These are phyloP conservation scores for Chrysoporthe puriensis DNA, from an alignment of 2,329 filamentous ascomycete species.

Conservation along the genomic window DNA sequence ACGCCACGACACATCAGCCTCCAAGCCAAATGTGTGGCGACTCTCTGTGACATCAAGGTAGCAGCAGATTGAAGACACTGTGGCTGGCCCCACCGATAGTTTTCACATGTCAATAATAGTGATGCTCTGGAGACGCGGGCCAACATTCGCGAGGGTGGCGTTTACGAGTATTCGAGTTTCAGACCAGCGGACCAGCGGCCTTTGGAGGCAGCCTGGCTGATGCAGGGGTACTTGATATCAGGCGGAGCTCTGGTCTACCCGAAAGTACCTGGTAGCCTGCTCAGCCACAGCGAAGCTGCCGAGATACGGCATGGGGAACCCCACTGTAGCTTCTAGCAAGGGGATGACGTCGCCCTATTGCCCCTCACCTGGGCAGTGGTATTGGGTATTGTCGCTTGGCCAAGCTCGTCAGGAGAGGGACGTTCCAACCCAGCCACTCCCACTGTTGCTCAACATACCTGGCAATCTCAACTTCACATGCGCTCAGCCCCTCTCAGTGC, in stretches of 20 bases:
- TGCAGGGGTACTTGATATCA: not conserved
- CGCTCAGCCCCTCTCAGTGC: not conserved
- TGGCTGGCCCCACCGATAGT: not conserved
- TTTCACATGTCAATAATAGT: not conserved
- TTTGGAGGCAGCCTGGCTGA: constrained; percentile 5
- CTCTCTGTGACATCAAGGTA: not conserved
- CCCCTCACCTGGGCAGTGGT: constrained; percentile 14
- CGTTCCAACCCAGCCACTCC: constrained; percentile 4
- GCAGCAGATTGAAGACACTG: not conserved
- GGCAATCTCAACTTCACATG: constrained; percentile 3
- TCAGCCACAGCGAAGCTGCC: not conserved
- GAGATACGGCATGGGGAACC: constrained; percentile 7
- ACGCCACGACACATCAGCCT: not conserved
- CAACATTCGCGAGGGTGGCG: not conserved
- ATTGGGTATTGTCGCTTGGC: not conserved
- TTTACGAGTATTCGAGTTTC: not conserved
- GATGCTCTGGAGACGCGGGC: not conserved
- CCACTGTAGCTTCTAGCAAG: constrained; percentile 23
- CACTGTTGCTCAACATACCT: constrained; percentile 2
- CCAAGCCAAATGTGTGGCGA: not conserved
- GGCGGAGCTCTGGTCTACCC: not conserved
- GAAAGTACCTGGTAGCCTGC: not conserved
- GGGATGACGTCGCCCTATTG: constrained; percentile 30
- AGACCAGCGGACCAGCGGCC: no score
- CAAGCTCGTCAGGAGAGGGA: constrained; percentile 11